Evolutionary conservation across 1,284 basidiomycete species (phyloP), one percentile per base, ranked within the genome.

Genomic region (Apiotrichum akiyoshidainum): DNA sequence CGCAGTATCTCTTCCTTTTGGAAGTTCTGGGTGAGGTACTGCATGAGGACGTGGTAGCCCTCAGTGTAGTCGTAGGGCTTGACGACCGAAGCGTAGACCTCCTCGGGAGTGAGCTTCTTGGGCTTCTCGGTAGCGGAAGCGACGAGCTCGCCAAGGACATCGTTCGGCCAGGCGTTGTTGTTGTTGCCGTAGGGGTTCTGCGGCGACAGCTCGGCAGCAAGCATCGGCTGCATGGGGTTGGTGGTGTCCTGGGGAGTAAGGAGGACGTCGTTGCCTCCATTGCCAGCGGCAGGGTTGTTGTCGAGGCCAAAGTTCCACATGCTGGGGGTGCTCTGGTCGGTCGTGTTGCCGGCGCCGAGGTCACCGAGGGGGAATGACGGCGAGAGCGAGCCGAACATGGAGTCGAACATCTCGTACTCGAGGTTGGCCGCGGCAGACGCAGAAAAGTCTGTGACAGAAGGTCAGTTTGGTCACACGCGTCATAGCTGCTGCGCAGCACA

Each of bases 1-100:
- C 92, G 89, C 46, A 99, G 78, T 58, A 95, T 92, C 69, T 97
- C 93, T 71, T 89, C 89, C 80, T 97, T 96, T 71, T 95, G 92
- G 77, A 96, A 98, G 89, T 90, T 85, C 67, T 83, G 84, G 49
- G 87, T 87, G 54, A 96, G 81, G 75, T 92, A 89, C 78, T 91
- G 89, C 89, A 96, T 95, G 68, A 96, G 81, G 74, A 89, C 89
- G 74, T 95, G 93, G 75, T 95, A 96, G 21, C 91, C 90, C 78
- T 94, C 87, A 16, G 90, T 93, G 71, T 95, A 95, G 73, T 92
- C 90, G 72, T 61, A 63, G 9, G 63, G 58, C 60, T 59, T 65
- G 55, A 65, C 57, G 11, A 61, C 51, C 2, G 52, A 57, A 33
- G 52, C 51, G 54, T 61, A 65, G 17, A 65, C 57, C 33, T 65